phyloP scores from a whole-genome alignment of 1,284 basidiomycete species.

The Pseudomicrostroma phylloplanum region DNA sequence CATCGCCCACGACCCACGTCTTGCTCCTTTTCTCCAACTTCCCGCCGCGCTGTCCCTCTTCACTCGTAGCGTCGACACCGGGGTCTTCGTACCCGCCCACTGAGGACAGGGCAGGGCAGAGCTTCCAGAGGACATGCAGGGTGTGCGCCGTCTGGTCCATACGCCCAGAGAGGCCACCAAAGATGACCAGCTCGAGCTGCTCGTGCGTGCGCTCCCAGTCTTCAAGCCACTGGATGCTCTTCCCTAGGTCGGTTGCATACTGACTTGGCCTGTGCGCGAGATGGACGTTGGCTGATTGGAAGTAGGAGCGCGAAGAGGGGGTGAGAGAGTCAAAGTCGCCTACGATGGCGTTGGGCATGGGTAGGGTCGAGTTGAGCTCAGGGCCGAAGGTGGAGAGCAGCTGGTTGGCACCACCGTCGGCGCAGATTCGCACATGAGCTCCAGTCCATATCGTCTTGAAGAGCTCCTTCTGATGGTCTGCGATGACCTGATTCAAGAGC shows the following conservation, averaged over 20 bases:
- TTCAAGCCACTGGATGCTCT: conserved; percentile 67
- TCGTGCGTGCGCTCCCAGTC: conserved; percentile 48
- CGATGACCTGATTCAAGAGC: conserved; percentile 34
- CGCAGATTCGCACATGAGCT: conserved; percentile 58
- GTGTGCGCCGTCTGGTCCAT: conserved; percentile 92
- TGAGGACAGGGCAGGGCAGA: conserved; percentile 54
- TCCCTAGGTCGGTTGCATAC: conserved; percentile 88
- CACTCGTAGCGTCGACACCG: not conserved
- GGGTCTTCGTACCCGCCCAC: conserved; percentile 28
- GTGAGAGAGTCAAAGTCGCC: conserved; percentile 88
- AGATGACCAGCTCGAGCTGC: conserved; percentile 59
- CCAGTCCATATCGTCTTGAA: conserved; percentile 26
- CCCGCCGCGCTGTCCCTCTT: conserved; percentile 15
- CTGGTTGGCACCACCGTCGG: conserved; percentile 89
- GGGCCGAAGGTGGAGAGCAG: conserved; percentile 62
- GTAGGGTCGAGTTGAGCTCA: conserved; percentile 18
- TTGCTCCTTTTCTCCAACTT: conserved; percentile 55
- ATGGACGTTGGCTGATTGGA: conserved; percentile 62
- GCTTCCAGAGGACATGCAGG: conserved; percentile 74
- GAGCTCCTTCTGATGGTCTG: conserved; percentile 19
- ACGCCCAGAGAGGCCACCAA: conserved; percentile 82
- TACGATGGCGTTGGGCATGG: conserved; percentile 73
- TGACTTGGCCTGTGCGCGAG: conserved; percentile 67
- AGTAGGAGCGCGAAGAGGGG: conserved; percentile 66
- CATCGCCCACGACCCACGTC: conserved; percentile 74